These are phyloP conservation scores for Xylariaceae sp. DNA, from an alignment of 2,329 filamentous ascomycete species.

Conservation along the genomic window DNA sequence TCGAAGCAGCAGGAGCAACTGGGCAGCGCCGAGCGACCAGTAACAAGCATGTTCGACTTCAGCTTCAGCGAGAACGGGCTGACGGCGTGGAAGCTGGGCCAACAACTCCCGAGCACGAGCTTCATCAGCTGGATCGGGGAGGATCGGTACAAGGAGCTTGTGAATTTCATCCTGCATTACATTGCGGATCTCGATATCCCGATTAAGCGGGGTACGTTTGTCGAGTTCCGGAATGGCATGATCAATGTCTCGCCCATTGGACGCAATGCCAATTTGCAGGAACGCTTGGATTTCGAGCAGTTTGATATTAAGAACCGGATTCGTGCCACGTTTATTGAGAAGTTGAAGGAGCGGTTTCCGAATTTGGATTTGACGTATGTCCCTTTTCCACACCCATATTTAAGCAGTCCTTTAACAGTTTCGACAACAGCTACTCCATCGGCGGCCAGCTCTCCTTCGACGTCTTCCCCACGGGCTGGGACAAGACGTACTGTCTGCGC, in stretches of 20 bases:
- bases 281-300: conserved; percentile 75
- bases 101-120: conserved; percentile 67
- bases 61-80: conserved; percentile 97
- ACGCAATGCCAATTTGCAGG: conserved; percentile 74
- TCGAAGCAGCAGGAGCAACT: conserved; percentile 95
- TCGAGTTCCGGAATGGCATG: conserved; percentile 91
- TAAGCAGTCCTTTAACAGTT: no score
- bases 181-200: conserved; percentile 79
- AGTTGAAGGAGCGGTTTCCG: conserved; percentile 73
- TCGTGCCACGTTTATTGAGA: conserved; percentile 68
- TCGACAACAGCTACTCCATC: conserved; percentile 67
- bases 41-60: conserved; percentile 90
- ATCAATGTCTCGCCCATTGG: conserved; percentile 80
- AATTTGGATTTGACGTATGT: conserved; percentile 79
- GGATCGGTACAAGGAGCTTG: conserved; percentile 70
- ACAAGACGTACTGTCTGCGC: conserved; percentile 94
- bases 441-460: conserved; percentile 98
- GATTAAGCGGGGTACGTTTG: conserved; percentile 76
- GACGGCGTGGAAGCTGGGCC: conserved; percentile 79
- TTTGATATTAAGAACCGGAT: conserved; percentile 77
- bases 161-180: conserved; percentile 72
- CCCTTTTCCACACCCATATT: neutral
- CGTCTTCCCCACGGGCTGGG: conserved; percentile 94
- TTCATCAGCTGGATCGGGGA: conserved; percentile 94
- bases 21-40: conserved; percentile 60